phyloP scores from a whole-genome alignment of 208 protist species.

The Acanthamoeba culbertsoni region DNA sequence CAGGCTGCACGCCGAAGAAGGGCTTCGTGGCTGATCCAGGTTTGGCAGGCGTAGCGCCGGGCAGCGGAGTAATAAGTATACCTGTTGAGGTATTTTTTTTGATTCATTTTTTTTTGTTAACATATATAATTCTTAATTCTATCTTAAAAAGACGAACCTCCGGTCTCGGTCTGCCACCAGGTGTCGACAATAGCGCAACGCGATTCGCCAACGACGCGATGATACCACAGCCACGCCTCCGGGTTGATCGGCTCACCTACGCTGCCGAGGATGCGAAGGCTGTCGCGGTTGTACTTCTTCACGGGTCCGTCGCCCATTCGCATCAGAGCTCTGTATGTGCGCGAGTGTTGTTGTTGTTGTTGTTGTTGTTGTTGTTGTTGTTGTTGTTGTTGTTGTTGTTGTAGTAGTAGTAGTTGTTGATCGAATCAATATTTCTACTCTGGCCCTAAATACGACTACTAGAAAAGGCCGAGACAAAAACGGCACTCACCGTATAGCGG shows the following conservation, averaged over 20 bases:
- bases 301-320: conserved; percentile 85
- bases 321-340: conserved; percentile 90
- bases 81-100: conserved; percentile 84
- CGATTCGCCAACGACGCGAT: conserved; percentile 90
- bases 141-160: background rate
- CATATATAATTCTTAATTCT: too few relatives aligned
- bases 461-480: too few relatives aligned
- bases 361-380: too few relatives aligned
- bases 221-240: conserved; percentile 93
- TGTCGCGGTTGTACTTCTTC: conserved; percentile 83
- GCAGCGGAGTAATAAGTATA: conserved; percentile 94
- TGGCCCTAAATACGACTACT: too few relatives aligned
- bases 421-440: too few relatives aligned
- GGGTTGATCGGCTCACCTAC: conserved; percentile 94
- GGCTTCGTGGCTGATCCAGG: conserved; percentile 93
- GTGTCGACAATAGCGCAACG: conserved; percentile 95
- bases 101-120: too few relatives aligned
- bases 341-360: too few relatives aligned
- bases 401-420: too few relatives aligned
- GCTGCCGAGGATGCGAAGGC: conserved; percentile 92
- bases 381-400: too few relatives aligned
- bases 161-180: conserved; percentile 98
- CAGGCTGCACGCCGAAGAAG: conserved; percentile 96
- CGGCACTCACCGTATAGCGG: conserved; percentile 83
- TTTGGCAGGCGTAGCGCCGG: conserved; percentile 93